phyloP scores from a whole-genome alignment of 345 rosid species.

The Microcos paniculata region DNA sequence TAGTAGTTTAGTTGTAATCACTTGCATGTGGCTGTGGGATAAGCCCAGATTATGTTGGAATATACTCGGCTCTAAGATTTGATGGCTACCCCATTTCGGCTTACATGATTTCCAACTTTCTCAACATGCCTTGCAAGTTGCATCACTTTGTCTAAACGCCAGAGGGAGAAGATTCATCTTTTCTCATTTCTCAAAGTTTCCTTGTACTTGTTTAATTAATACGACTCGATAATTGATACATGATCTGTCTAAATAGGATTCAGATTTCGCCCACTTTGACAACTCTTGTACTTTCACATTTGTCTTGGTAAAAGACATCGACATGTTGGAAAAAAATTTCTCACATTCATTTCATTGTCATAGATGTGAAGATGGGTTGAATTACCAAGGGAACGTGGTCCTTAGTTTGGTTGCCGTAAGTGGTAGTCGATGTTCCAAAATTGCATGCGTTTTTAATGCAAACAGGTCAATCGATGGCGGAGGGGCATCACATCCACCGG shows the following conservation, averaged over 20 bases:
- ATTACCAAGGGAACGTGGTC: not conserved
- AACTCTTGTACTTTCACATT: too few relatives aligned
- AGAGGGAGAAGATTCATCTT: not conserved
- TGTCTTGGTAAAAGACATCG: too few relatives aligned
- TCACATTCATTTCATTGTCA: too few relatives aligned
- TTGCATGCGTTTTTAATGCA: not conserved
- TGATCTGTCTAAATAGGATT: too few relatives aligned
- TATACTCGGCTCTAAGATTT: not conserved
- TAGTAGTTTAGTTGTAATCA: not conserved
- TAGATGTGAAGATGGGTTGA: too few relatives aligned
- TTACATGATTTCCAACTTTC: not conserved
- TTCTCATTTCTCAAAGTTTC: not conserved
- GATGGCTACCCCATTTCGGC: not conserved
- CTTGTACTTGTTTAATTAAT: not conserved
- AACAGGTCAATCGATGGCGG: not conserved
- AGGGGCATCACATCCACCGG: not conserved
- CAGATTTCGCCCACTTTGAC: too few relatives aligned
- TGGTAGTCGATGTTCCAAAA: not conserved
- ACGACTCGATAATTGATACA: too few relatives aligned
- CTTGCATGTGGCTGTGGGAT: not conserved
- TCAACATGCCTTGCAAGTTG: not conserved
- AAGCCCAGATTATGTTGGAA: not conserved
- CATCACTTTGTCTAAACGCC: not conserved
- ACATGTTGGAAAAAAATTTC: too few relatives aligned
- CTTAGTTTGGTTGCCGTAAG: not conserved